Conservation (phyloP, 116 monocot species). For the Cymodocea nodosa region DNA sequence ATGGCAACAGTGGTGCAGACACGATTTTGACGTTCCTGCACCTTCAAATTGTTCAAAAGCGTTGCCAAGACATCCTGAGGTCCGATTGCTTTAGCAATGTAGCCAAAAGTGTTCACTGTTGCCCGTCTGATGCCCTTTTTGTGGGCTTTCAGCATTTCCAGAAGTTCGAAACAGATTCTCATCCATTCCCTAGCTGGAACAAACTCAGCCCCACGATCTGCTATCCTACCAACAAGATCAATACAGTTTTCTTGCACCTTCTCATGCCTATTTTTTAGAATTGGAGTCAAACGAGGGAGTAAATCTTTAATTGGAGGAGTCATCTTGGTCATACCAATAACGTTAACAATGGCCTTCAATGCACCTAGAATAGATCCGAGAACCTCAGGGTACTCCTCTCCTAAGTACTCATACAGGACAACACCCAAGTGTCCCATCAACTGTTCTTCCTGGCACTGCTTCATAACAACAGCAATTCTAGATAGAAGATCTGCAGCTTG, state of each 20-base stretch:
- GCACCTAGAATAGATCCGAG: constrained; percentile 82
- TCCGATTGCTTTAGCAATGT: constrained; percentile 88
- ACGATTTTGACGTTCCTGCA: constrained; percentile 87
- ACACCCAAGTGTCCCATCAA: constrained; percentile 98
- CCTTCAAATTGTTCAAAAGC: constrained; percentile 77
- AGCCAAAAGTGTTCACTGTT: constrained; percentile 91
- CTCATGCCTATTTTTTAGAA: constrained; percentile 81
- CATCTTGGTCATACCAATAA: constrained; percentile 97
- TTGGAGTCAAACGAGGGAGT: constrained; percentile 73
- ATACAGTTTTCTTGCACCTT: constrained; percentile 95
- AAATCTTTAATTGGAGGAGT: constrained; percentile 87
- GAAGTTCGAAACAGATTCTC: constrained; percentile 92
- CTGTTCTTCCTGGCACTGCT: constrained; percentile 92
- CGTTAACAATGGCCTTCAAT: constrained; percentile 82
- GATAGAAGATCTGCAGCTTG: constrained; percentile 97
- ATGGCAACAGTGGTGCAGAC: constrained; percentile 93
- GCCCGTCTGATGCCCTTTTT: constrained; percentile 89
- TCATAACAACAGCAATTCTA: constrained; percentile 95
- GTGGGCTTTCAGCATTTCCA: constrained; percentile 93
- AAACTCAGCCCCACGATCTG: constrained; percentile 91
- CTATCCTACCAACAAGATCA: constrained; percentile 86
- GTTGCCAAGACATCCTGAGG: constrained; percentile 90
- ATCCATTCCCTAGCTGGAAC: constrained; percentile 93
- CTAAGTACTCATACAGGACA: constrained; percentile 88
- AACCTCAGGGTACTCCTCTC: constrained; percentile 89